Evolutionary conservation across 2,329 filamentous ascomycete species (phyloP).

Genomic region (Microcyclospora tardicrescens): DNA sequence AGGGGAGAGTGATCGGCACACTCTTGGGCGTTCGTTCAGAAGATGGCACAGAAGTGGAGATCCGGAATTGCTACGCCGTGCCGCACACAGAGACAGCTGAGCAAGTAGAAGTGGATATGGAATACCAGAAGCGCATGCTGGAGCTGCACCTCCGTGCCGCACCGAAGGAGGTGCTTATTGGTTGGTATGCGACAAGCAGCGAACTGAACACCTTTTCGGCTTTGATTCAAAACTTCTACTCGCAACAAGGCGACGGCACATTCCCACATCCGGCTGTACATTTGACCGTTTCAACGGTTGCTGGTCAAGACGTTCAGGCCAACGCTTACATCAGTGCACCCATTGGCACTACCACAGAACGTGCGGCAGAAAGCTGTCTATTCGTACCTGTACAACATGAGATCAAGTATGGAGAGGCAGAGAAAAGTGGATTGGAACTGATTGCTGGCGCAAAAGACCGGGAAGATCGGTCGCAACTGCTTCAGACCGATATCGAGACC

Average conservation of each 20-base stretch:
- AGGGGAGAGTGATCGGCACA: constrained; percentile 92
- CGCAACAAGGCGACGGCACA: constrained; percentile 88
- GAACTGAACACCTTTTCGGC: constrained; percentile 98
- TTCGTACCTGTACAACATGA: constrained; percentile 97
- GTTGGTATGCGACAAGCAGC: constrained; percentile 95
- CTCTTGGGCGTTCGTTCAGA: constrained; percentile 86
- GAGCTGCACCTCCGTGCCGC: constrained; percentile 85
- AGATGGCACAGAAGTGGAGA: constrained; percentile 92
- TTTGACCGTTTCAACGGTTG: constrained; percentile 81
- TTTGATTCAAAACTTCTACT: constrained; percentile 99
- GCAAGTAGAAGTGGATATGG: constrained; percentile 98
- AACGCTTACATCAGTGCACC: constrained; percentile 91
- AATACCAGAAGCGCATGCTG: constrained; percentile 99
- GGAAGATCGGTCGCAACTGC: constrained; percentile 58
- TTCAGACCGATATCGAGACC: constrained; percentile 80
- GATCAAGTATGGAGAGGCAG: constrained; percentile 73
- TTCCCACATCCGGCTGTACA: constrained; percentile 96
- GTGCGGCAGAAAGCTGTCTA: constrained; percentile 87
- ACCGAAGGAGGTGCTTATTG: constrained; percentile 84
- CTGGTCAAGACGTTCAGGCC: constrained; percentile 78
- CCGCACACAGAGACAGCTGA: constrained; percentile 97
- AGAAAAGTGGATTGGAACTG: constrained; percentile 66
- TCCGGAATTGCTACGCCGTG: constrained; percentile 92
- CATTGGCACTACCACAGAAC: constrained; percentile 87
- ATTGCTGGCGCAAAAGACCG: constrained; percentile 69